A percentile compares a stretch with the other conserved stretches of the same genome.
These are phyloP conservation scores for Hypoxylon sp. DNA, from an alignment of 2,329 filamentous ascomycete species.

Conservation along the genomic window DNA sequence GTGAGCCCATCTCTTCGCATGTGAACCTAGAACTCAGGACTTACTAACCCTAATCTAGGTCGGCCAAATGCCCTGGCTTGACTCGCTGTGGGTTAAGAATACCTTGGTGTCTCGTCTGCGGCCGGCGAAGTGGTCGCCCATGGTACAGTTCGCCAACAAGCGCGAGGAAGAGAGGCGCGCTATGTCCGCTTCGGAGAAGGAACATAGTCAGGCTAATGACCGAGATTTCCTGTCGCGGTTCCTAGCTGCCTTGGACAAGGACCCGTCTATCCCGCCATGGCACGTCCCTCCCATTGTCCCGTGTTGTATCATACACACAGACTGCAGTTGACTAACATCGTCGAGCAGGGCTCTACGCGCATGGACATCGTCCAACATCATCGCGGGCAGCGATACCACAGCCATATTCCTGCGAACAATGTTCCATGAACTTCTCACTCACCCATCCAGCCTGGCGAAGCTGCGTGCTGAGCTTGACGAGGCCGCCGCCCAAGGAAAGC, in stretches of 20 bases:
- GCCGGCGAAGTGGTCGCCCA: constrained; percentile 4
- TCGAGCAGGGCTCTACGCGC: constrained; percentile 39
- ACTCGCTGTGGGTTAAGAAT: constrained; percentile 16
- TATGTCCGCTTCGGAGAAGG: constrained; percentile 1
- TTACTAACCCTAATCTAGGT: neutral
- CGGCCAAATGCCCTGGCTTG: constrained; percentile 15
- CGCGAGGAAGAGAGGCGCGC: constrained; percentile 13
- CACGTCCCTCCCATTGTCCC: no score
- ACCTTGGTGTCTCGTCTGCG: neutral
- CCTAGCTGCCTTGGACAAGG: neutral
- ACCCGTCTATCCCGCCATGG: neutral
- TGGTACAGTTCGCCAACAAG: constrained; percentile 14
- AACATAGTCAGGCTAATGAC: constrained; percentile 7
- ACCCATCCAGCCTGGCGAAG: constrained; percentile 18
- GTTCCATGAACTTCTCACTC: constrained; percentile 28
- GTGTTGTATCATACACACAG: neutral
- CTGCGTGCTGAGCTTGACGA: constrained; percentile 27
- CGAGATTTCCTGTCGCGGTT: constrained; percentile 41
- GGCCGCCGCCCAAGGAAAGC: constrained; percentile 1
- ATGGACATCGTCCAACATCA: constrained; percentile 53
- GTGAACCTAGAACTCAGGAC: neutral
- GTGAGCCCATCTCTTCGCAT: neutral
- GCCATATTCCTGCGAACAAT: constrained; percentile 34
- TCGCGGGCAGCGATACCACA: constrained; percentile 37
- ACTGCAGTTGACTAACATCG: neutral